phyloP scores from a whole-genome alignment of 345 rosid species.

The Isatis tinctoria region DNA sequence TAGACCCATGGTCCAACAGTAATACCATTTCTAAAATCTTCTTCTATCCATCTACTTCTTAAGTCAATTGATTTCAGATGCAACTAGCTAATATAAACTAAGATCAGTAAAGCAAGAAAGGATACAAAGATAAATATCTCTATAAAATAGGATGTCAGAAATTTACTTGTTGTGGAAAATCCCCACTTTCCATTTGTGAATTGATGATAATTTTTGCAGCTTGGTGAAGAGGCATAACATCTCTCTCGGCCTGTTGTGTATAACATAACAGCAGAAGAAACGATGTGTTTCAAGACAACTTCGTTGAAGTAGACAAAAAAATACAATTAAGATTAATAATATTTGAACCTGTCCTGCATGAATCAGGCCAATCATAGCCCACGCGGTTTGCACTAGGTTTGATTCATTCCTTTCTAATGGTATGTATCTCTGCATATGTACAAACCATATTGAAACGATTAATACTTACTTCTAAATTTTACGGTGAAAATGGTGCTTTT shows the following conservation, averaged over 20 bases:
- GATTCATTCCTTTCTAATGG: slow-evolving; percentile 41
- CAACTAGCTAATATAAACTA: not conserved
- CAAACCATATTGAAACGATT: not conserved
- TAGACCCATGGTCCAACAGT: not conserved
- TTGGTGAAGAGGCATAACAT: no score
- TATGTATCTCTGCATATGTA: slow-evolving; percentile 18
- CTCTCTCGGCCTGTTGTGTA: no score
- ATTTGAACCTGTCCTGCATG: slow-evolving; percentile 48
- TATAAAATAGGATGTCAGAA: not conserved
- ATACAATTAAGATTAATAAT: not conserved
- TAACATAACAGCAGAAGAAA: not conserved
- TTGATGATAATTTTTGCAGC: no score
- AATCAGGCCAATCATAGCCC: slow-evolving; percentile 43
- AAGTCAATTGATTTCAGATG: no score
- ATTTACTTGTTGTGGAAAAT: slow-evolving; percentile 43
- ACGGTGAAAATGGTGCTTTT: no score
- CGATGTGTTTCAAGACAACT: not conserved
- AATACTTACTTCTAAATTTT: not conserved
- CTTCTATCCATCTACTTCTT: no score
- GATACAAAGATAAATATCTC: not conserved
- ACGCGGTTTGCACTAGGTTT: slow-evolving; percentile 48
- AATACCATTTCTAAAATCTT: not conserved
- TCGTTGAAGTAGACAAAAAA: not conserved
- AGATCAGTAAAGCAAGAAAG: not conserved
- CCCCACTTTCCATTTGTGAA: slow-evolving; percentile 41